Conservation (phyloP, 1,284 basidiomycete species). For the Ganoderma meredithae region DNA sequence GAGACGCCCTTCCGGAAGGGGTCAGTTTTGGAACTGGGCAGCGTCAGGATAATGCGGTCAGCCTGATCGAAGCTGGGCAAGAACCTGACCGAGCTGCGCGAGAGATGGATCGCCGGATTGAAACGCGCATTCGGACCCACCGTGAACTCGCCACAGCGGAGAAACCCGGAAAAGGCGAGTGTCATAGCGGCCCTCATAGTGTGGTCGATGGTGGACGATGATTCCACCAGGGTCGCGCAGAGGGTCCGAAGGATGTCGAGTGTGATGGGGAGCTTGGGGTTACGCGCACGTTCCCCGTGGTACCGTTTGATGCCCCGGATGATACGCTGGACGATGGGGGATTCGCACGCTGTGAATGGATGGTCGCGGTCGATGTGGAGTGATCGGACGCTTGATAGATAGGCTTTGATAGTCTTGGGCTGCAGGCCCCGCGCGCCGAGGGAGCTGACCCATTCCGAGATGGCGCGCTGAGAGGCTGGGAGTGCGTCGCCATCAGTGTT, state of each 20-base stretch:
- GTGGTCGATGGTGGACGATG: conserved; percentile 26
- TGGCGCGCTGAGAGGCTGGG: conserved; percentile 38
- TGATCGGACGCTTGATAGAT: conserved; percentile 37
- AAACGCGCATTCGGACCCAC: conserved; percentile 22
- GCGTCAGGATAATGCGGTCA: conserved; percentile 39
- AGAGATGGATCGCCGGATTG: conserved; percentile 37
- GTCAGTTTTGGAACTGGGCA: conserved; percentile 49
- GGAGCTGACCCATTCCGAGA: conserved; percentile 41
- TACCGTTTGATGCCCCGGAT: conserved; percentile 38
- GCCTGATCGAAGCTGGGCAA: conserved; percentile 34
- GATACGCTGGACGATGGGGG: conserved; percentile 36
- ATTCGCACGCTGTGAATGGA: conserved; percentile 35
- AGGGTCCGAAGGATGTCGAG: conserved; percentile 27
- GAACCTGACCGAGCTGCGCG: conserved; percentile 38
- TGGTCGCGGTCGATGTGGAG: conserved; percentile 38
- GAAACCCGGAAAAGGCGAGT: conserved; percentile 42
- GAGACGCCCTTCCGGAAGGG: conserved; percentile 46
- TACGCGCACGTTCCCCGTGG: conserved; percentile 37
- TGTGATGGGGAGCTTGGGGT: conserved; percentile 38
- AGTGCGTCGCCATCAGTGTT: conserved; percentile 31
- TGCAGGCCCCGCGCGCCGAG: conserved; percentile 22
- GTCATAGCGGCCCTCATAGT: conserved; percentile 36
- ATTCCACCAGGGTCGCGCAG: background rate
- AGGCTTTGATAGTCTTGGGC: conserved; percentile 43
- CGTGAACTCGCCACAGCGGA: conserved; percentile 45